Base-by-base conservation (phyloP, 345 rosid genomes). In the Pistacia vera region DNA sequence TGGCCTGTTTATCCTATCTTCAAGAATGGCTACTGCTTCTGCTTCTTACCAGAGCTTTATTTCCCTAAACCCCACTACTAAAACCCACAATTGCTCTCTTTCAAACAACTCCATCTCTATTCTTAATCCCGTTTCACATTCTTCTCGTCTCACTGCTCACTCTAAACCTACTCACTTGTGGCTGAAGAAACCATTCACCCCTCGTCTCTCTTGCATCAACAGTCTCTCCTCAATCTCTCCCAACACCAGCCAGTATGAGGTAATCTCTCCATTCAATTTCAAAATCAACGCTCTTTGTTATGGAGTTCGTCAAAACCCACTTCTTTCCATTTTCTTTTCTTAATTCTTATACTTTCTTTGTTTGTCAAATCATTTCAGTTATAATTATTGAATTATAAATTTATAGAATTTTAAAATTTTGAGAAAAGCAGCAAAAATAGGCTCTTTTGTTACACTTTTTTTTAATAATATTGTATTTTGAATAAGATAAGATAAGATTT, bases 231-330 rank as follows among this genome's bases (percentile, higher is more conserved):
- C 86, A 55, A 62, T 85, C 72, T 72, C 86, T 78, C 70, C 89
- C 63, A 88, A 44, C 82, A 83, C 88, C 70, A 75, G 79, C 65
- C 84, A 85, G 77, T 91, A 89, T 49, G 88, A 91, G 88, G 92
- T 89, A 44, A 11, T 8, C 16, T 54, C 51, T 18, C 18, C 12
- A 38, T 51, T 51, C 16, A 8, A 16, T 4, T 51, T 51, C 67
- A 20, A 16, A 65, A n/a, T 65, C 12, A 17, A 65, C 28, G 12
- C 4, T 5, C n/a, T 36, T 64, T 18, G 44, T 33, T 49, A 22
- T 66, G 5, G 14, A 28, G 8, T 41, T 60, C 35, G 11, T 14
- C 4, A n/a, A 30, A 17, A 54, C 4, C 25, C 7, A 7, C 36
- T 14, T 8, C 18, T 46, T 63, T 25, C 25, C 25, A 25, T 25